A percentile compares a stretch with the other conserved stretches of the same genome.
Conservation (phyloP, 1,284 basidiomycete species). For the Pseudozyma thailandica region DNA sequence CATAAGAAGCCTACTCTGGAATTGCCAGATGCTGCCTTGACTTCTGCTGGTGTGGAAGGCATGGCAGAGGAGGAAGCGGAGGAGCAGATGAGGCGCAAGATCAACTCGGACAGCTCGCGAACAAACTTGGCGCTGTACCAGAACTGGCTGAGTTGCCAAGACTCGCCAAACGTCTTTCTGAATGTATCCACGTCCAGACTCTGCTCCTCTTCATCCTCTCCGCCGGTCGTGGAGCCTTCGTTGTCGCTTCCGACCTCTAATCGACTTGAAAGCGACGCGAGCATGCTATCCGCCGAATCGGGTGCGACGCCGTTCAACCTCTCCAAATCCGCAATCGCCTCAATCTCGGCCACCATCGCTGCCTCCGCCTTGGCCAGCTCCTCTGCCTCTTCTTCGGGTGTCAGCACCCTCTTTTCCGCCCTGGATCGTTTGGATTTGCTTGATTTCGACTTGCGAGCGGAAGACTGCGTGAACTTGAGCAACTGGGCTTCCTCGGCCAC, state of each 20-base stretch:
- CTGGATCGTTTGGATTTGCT: neutral
- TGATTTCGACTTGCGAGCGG: conserved; percentile 17
- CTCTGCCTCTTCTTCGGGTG: conserved; percentile 16
- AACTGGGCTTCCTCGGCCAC: conserved; percentile 58
- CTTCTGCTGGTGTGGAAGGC: neutral
- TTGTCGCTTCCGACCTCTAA: conserved; percentile 10
- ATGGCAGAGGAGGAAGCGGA: conserved; percentile 3
- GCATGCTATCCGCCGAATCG: conserved; percentile 40
- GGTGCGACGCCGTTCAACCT: conserved; percentile 43
- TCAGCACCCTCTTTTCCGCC: conserved; percentile 23
- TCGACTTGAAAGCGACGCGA: conserved; percentile 15
- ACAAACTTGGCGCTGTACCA: conserved; percentile 46
- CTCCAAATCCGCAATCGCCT: conserved; percentile 50
- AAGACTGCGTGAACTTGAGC: conserved; percentile 27
- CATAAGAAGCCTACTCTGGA: conserved; percentile 63
- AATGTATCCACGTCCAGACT: conserved; percentile 48
- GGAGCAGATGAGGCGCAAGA: conserved; percentile 17
- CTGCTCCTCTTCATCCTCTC: conserved; percentile 22
- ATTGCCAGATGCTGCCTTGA: conserved; percentile 12
- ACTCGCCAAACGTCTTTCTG: conserved; percentile 59
- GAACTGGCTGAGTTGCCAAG: conserved; percentile 51
- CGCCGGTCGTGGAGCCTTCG: conserved; percentile 10
- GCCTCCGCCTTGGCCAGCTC: conserved; percentile 47
- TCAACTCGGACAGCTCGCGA: conserved; percentile 27
- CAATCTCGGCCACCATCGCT: conserved; percentile 55